phyloP scores from a whole-genome alignment of 2,329 filamentous ascomycete genomes.

The Fusarium setosum region DNA sequence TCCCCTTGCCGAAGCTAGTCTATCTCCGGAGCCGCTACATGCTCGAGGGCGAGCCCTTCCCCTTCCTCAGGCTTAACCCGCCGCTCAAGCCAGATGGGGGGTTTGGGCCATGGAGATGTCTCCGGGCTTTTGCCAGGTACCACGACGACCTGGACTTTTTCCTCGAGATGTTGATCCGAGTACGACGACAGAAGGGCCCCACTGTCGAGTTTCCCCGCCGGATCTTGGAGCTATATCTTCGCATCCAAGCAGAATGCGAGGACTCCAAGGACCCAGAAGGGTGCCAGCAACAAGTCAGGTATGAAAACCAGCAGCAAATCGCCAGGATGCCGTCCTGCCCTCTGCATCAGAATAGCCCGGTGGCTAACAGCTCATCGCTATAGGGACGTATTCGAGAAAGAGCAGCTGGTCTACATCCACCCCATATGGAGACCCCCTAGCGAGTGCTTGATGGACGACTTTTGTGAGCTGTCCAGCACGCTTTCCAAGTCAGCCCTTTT shows the following conservation, averaged over 20 bases:
- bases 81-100: slow-evolving; percentile 31
- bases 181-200: slow-evolving; percentile 25
- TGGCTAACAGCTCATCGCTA: background rate
- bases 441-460: slow-evolving; percentile 35
- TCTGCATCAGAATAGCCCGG: background rate
- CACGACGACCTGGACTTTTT: slow-evolving; percentile 37
- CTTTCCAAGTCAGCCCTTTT: slow-evolving; percentile 39
- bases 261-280: slow-evolving; percentile 19
- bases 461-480: slow-evolving; percentile 35
- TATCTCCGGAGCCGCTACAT: slow-evolving; percentile 40
- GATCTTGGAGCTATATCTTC: slow-evolving; percentile 39
- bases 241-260: slow-evolving; percentile 37
- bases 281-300: slow-evolving; percentile 33
- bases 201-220: slow-evolving; percentile 36
- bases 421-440: slow-evolving; percentile 39
- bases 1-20: slow-evolving; percentile 39
- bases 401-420: slow-evolving; percentile 34
- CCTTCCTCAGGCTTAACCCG: slow-evolving; percentile 34
- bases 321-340: background rate
- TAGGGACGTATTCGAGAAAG: slow-evolving; percentile 33
- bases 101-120: slow-evolving; percentile 33
- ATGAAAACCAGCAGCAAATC: background rate
- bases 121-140: slow-evolving; percentile 29
- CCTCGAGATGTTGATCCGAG: slow-evolving; percentile 34
- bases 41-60: slow-evolving; percentile 37